Percentiles rank a stretch among this genome's conserved stretches.
These are phyloP conservation scores for Chlorella sp. DNA, from an alignment of 139 green algal species.

Conservation along the genomic window DNA sequence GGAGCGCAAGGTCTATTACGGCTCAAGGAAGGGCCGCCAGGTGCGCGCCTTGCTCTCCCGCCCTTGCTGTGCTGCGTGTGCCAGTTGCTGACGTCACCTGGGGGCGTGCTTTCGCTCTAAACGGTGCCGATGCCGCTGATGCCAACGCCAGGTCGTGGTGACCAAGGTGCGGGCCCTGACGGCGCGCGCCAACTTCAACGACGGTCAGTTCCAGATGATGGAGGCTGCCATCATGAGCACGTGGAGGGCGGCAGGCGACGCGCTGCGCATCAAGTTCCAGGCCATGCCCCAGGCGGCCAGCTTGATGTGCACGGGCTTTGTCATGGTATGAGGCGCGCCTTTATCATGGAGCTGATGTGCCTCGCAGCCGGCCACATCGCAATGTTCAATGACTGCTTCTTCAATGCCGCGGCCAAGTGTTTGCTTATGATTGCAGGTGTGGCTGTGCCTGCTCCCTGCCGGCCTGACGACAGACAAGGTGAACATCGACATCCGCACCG, in stretches of 20 bases:
- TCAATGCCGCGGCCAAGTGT: too few species aligned
- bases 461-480: neutral
- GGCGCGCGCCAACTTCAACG: neutral
- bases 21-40: slow-evolving; percentile 10
- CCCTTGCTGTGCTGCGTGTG: too few species aligned
- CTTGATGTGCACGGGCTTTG: slow-evolving; percentile 18
- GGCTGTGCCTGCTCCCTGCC: slow-evolving; percentile 7
- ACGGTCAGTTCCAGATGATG: slow-evolving; percentile 6
- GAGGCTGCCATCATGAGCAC: slow-evolving; percentile 7
- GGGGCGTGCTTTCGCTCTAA: neutral
- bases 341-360: too few species aligned
- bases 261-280: slow-evolving; percentile 20
- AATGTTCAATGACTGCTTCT: too few species aligned
- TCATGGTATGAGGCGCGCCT: slow-evolving; percentile 3
- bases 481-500: neutral
- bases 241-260: slow-evolving; percentile 10
- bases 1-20: slow-evolving; percentile 6
- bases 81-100: too few species aligned
- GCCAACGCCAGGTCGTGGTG: slow-evolving; percentile 9
- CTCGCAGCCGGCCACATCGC: too few species aligned
- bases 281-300: slow-evolving; percentile 4
- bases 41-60: slow-evolving; percentile 2
- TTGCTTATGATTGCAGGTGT: too few species aligned
- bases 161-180: slow-evolving; percentile 1
- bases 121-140: neutral